These are phyloP conservation scores for Cajanus cajan DNA, from an alignment of 306 rosid species.

Conservation along the genomic window DNA sequence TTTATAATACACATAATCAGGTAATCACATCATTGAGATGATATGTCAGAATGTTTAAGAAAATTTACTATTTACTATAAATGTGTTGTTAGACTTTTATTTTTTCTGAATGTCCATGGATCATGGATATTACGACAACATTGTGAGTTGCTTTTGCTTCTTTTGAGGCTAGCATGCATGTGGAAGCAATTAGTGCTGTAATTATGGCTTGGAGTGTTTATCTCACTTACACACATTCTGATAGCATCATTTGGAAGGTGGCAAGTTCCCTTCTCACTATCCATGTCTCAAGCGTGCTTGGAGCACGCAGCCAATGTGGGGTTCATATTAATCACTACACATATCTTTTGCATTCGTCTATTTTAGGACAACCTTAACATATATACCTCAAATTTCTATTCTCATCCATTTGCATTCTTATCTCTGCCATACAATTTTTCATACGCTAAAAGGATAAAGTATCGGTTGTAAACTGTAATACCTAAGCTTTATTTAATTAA, in stretches of 20 bases:
- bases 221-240: conserved; percentile 20
- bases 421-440: not conserved
- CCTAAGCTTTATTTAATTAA: not conserved
- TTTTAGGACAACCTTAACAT: conserved; percentile 4
- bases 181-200: conserved; percentile 55
- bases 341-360: not conserved
- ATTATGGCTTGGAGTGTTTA: conserved; percentile 38
- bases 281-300: conserved; percentile 29
- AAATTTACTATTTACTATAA: no score
- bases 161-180: conserved; percentile 54
- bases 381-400: not conserved
- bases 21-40: no score
- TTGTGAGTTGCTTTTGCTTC: conserved; percentile 21
- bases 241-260: conserved; percentile 32
- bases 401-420: not conserved
- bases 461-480: no score
- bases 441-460: not conserved
- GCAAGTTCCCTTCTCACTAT: conserved; percentile 27
- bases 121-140: not conserved
- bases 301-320: conserved; percentile 18
- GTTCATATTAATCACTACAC: conserved; percentile 27
- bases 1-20: no score
- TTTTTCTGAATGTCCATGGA: not conserved
- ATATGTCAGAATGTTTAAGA: no score
- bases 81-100: no score